Base-by-base conservation (phyloP, 192 early-diverging fungal species). In the Coemansia sp. region DNA sequence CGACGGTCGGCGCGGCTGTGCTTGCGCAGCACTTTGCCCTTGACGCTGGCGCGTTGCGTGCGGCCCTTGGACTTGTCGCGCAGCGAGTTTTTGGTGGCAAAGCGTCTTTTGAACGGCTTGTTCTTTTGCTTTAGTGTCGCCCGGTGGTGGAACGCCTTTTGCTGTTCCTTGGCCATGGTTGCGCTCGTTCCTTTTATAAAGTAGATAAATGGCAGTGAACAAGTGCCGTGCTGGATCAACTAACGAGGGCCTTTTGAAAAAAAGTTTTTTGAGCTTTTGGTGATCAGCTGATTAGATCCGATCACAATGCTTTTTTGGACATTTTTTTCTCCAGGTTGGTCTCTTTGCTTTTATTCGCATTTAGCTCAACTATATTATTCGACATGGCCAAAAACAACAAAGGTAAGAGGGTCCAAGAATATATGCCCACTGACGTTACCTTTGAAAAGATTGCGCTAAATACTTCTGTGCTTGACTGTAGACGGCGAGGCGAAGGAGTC, bases 21-120 rank as follows among this genome's bases (percentile, higher is more conserved):
- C 20, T 82, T 69, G 21, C 74, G 74, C 54, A 60, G 65, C 12
- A 76, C 67, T 53, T 85, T 85, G 21, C 82, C 74, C 75, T 91
- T 89, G 65, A 89, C 55, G 23, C 73, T 64, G 2, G 64, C 78
- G 2, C 90, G 84, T 58, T 87, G 80, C 11, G 90, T 85, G 53
- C 89, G 90, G 52, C 91, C 89, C 87, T 98, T 98, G 48, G 82
- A 82, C 63, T 88, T 87, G 60, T 90, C 90, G 66, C 91, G 90
- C 42, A 92, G 63, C 11, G 78, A 69, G 37, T 90, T 88, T 65
- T 97, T 98, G 1, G 92, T 84, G 20, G 91, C 85, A 85, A 93
- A 91, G 67, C 90, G 89, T 9, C 92, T 93, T 82, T 98, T 98
- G 89, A 98, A 98, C 57, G 89, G 87, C 78, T 97, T 98, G 88